Evolutionary conservation across 1,139 yeast genomes (phyloP), one percentile per base, ranked within the genome.

Genomic region (Ogataea hybrid): DNA sequence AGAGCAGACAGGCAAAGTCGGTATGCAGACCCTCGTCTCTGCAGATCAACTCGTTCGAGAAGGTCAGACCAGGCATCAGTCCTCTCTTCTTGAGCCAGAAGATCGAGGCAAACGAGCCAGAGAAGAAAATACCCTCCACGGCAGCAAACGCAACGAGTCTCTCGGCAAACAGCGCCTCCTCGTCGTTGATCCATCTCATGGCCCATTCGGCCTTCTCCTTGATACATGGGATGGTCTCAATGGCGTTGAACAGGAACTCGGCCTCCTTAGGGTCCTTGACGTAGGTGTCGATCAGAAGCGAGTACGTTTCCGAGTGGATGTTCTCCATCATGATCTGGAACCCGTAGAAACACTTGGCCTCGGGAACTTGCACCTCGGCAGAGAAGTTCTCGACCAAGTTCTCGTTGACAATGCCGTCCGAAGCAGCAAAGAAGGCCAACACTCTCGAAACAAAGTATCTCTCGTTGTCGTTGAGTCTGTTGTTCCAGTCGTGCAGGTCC

Each of bases 311-410:
- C 25, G 96, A 83, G 70, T 92, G 98, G 61, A 92, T 92, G 75
- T 92, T 94, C 71, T 94, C 98, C 95, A 94, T 92, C 97, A 90
- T 90, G 68, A 92, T 92, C 73, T 92, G 97, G 84, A 92, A 92
- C 42, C 98, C 98, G 65, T 92, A 92, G 75, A 92, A 92, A 68
- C 97, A 89, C 69, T 92, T 90, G 57, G 97, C 98, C 73, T 92
- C 99, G 46, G 98, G 95, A 54, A 85, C 73, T 70, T 90, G 97
- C 48, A 92, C 96, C 71, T 94, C 97, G 52, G 96, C 95, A 46
- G 95, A 84, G 71, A 92, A 92, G 64, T 95, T 88, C 70, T 92
- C 97, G 51, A 92, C 96, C 66, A 92, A 77, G 72, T 92, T 92
- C 72, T 92, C 97, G 64, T 92, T 92, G 56, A 92, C 97, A 54